phyloP scores from a whole-genome alignment of 2,329 filamentous ascomycete genomes.

The Fusarium sterilihyphosum region DNA sequence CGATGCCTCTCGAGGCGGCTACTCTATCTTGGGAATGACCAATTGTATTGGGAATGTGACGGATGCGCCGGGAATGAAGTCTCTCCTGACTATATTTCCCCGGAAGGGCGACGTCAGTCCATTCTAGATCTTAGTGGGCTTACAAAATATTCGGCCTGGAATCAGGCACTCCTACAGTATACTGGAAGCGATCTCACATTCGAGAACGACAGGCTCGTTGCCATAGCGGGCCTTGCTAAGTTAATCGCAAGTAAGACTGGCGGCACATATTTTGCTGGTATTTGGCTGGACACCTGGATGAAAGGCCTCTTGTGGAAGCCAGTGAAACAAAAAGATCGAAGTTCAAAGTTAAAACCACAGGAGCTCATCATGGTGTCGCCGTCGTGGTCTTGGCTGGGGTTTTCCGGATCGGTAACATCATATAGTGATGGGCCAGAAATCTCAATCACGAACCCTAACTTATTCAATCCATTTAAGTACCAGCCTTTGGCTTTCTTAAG shows the following conservation, averaged over 20 bases:
- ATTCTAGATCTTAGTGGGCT: rapidly evolving
- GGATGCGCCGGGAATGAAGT: background rate
- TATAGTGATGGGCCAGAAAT: rapidly evolving
- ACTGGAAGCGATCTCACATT: background rate
- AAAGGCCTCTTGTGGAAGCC: background rate
- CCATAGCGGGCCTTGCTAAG: background rate
- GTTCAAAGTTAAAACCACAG: background rate
- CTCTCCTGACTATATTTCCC: rapidly evolving
- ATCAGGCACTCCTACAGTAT: background rate
- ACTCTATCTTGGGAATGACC: background rate
- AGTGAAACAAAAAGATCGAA: rapidly evolving
- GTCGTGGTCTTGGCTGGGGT: background rate
- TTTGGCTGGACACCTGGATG: background rate
- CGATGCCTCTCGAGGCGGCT: background rate
- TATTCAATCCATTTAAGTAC: background rate
- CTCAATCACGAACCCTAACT: rapidly evolving
- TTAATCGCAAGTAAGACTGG: background rate
- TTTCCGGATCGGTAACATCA: rapidly evolving
- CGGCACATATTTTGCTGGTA: background rate
- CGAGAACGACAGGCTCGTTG: background rate
- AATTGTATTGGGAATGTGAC: background rate
- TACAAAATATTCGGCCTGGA: rapidly evolving
- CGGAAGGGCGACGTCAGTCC: rapidly evolving
- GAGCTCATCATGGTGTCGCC: background rate
- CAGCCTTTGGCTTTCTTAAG: background rate